Percentiles rank a stretch among this genome's conserved stretches.
Evolutionary conservation across 352 stramenopile species (phyloP).

Genomic region (Phytopythium oedochilum): DNA sequence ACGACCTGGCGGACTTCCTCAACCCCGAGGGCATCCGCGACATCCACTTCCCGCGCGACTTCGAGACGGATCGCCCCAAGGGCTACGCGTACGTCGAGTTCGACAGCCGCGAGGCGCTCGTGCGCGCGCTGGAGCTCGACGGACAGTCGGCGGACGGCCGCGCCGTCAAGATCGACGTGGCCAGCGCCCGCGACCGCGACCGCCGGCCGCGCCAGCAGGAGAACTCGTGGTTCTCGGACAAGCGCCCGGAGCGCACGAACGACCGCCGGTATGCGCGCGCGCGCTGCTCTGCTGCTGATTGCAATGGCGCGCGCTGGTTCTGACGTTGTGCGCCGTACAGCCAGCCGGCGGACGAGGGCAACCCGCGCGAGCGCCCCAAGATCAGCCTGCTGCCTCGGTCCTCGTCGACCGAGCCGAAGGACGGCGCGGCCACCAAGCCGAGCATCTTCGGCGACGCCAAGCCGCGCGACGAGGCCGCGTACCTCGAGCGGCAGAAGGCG

Average conservation of each 20-base stretch:
- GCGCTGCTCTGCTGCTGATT: too few species aligned
- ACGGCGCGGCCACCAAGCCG: slow-evolving; percentile 12
- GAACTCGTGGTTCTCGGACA: slow-evolving; percentile 44
- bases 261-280: slow-evolving; percentile 24
- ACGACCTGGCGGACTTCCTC: slow-evolving; percentile 72
- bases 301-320: too few species aligned
- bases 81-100: slow-evolving; percentile 88
- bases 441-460: slow-evolving; percentile 87
- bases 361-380: slow-evolving; percentile 44
- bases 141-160: slow-evolving; percentile 30
- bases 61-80: slow-evolving; percentile 58
- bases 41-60: slow-evolving; percentile 69
- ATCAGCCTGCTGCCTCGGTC: slow-evolving; percentile 57
- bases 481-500: slow-evolving; percentile 64
- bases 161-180: slow-evolving; percentile 66
- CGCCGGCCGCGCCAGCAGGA: slow-evolving; percentile 39
- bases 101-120: slow-evolving; percentile 51
- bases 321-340: slow-evolving; percentile 5
- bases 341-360: slow-evolving; percentile 14
- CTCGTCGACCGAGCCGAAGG: slow-evolving; percentile 29
- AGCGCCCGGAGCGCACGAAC: slow-evolving; percentile 34
- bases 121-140: slow-evolving; percentile 62
- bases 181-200: slow-evolving; percentile 35
- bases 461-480: slow-evolving; percentile 64
- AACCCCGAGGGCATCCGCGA: slow-evolving; percentile 50